Percentiles rank a stretch among this genome's conserved stretches.
Evolutionary conservation across 192 early-diverging fungal genomes (phyloP).

Genomic region (Lobosporangium transversale): DNA sequence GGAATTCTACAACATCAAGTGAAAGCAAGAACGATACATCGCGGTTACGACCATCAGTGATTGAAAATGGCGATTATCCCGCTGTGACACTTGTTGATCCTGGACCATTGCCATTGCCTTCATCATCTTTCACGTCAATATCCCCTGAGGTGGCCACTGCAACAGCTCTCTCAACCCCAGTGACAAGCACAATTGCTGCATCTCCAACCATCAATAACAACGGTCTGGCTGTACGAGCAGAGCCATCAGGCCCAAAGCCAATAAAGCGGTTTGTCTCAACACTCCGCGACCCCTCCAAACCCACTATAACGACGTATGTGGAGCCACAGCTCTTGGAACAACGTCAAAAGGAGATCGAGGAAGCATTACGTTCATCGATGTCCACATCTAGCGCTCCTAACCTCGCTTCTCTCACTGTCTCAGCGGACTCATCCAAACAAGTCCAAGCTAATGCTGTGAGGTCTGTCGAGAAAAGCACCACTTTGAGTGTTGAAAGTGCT

Average conservation of each 20-base stretch:
- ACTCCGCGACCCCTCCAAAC: constrained; percentile 40
- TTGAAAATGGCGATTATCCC: constrained; percentile 44
- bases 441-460: too few species aligned
- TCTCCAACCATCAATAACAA: background rate
- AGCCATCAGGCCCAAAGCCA: constrained; percentile 11
- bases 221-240: background rate
- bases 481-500: background rate
- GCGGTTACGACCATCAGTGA: constrained; percentile 14
- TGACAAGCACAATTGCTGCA: background rate
- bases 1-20: constrained; percentile 54
- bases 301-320: constrained; percentile 45
- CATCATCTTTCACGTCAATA: background rate
- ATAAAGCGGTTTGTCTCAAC: constrained; percentile 46
- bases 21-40: constrained; percentile 22
- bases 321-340: constrained; percentile 47
- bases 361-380: background rate
- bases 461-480: background rate
- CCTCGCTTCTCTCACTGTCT: background rate
- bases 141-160: background rate
- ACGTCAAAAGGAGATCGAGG: constrained; percentile 27
- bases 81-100: constrained; percentile 47
- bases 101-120: constrained; percentile 25
- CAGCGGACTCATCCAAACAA: background rate
- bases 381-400: background rate
- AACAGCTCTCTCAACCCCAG: background rate